Base-by-base conservation (phyloP, 2,329 filamentous ascomycete genomes). In the Apiospora pterosperma region DNA sequence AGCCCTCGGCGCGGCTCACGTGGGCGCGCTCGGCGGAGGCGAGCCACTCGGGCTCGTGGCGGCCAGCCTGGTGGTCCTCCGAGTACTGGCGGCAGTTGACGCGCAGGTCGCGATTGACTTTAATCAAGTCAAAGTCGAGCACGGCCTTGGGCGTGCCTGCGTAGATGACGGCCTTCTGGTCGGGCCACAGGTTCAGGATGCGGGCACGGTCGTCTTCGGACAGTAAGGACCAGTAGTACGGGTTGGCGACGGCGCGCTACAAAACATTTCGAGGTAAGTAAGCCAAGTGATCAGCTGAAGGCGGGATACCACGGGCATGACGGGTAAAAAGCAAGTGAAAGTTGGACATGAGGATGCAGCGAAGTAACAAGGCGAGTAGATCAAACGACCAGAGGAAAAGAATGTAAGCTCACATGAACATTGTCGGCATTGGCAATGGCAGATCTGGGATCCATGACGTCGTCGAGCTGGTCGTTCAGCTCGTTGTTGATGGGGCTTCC, bases 21-120 rank as follows among this genome's bases (percentile, higher is more conserved):
- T 86, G 83, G 0, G 85, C 85, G 4, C 72, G 72, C 77, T 82
- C 86, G 1, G 85, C 85, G 63, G 82, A 77, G 19, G 71, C 74
- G 8, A 88, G 78, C 85, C 85, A 88, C 16, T 79, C 77, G 1
- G 79, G 77, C 67, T 87, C 84, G 64, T 86, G 82, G 38, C 78
- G 79, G 4, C 85, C 85, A 39, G 76, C 73, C 5, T 72, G 67
- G 21, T 88, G 73, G 67, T 83, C 77, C 38, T 81, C 79, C 36
- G 78, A 78, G 70, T 83, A 84, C 4, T 76, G 76, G 0, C 79
- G 77, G 62, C 80, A 79, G 69, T 82, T 81, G 59, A 81, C 74
- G 12, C 82, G 81, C 69, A 84, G 84, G 67, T 77, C 78, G 68
- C 82, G 76, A 69, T 81, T 81, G 67, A 81, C 83, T 65, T 77